Evolutionary conservation across 495 filamentous ascomycete genomes (phyloP).

Genomic region (Trichoderma erinaceum): DNA sequence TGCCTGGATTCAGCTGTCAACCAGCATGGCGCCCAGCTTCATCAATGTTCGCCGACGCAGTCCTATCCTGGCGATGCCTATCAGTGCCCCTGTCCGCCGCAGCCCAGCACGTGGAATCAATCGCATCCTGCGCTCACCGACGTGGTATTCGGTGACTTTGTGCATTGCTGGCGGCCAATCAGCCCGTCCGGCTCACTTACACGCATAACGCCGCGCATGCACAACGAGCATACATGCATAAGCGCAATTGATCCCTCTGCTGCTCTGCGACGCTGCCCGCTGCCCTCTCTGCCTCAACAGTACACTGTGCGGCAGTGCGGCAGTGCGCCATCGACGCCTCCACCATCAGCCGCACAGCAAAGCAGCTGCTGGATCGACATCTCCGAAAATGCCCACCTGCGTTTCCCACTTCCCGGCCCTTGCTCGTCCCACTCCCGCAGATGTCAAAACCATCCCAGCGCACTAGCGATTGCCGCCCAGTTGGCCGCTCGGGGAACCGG

Average conservation of each 20-base stretch:
- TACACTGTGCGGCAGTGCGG: not conserved
- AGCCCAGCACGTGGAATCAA: not conserved
- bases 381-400: not conserved
- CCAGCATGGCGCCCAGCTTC: not conserved
- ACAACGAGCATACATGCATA: constrained; percentile 6
- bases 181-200: not conserved
- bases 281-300: not conserved
- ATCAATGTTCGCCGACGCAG: not conserved
- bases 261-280: not conserved
- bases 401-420: constrained; percentile 5
- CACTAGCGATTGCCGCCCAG: constrained; percentile 2
- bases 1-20: no score
- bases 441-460: constrained; percentile 12
- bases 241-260: not conserved
- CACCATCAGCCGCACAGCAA: constrained; percentile 9
- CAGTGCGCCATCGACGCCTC: not conserved
- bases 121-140: not conserved
- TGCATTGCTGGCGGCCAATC: not conserved
- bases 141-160: not conserved
- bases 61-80: not conserved
- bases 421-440: constrained; percentile 5
- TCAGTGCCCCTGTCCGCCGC: not conserved
- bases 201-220: constrained; percentile 4
- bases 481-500: constrained; percentile 14
- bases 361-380: not conserved